These are phyloP conservation scores for Sicyos baderoa DNA, from an alignment of 306 rosid genomes.

Conservation along the genomic window DNA sequence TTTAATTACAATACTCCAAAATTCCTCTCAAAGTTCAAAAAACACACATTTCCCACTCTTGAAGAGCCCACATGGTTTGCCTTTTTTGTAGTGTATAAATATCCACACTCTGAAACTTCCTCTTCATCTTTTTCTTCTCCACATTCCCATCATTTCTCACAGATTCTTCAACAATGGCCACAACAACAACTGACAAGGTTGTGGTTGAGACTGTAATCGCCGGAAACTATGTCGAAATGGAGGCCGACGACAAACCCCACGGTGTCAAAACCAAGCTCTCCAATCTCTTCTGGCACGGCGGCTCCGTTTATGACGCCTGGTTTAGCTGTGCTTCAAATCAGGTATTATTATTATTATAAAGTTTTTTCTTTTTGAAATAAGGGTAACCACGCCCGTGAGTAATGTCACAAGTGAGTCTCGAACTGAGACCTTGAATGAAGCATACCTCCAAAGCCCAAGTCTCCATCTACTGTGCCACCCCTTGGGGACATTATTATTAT, in stretches of 20 bases:
- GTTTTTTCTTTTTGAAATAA: too few relatives aligned
- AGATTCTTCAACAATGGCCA: slow-evolving; percentile 14
- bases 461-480: too few relatives aligned
- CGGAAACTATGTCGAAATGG: slow-evolving; percentile 91
- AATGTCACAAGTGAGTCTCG: too few relatives aligned
- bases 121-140: neutral
- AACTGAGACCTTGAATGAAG: too few relatives aligned
- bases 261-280: slow-evolving; percentile 52
- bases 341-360: slow-evolving; percentile 27
- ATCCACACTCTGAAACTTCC: neutral
- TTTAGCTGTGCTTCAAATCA: slow-evolving; percentile 98
- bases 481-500: too few relatives aligned
- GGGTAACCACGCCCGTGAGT: too few relatives aligned
- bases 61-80: slow-evolving; percentile 11
- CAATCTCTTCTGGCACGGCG: slow-evolving; percentile 85
- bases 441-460: too few relatives aligned
- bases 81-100: neutral
- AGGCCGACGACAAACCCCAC: slow-evolving; percentile 56
- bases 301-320: slow-evolving; percentile 81
- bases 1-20: too few relatives aligned
- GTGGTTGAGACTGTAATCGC: slow-evolving; percentile 62
- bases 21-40: too few relatives aligned
- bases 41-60: neutral
- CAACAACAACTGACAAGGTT: slow-evolving; percentile 43
- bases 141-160: too few relatives aligned